Evolutionary conservation across 2,329 filamentous ascomycete genomes (phyloP).

Genomic region (Paraphoma sp.): DNA sequence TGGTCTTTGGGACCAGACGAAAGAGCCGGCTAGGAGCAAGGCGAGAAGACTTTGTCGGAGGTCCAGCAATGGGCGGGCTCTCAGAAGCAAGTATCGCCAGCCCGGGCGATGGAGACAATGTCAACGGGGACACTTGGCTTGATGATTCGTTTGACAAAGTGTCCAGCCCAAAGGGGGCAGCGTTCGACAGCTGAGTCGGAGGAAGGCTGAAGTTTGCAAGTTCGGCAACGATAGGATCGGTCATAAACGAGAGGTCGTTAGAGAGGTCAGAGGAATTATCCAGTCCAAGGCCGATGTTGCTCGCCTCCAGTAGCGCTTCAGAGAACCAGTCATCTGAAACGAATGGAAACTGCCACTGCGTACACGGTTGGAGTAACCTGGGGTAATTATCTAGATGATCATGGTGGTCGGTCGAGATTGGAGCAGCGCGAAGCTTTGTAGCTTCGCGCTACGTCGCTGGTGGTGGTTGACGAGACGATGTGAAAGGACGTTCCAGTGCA

Average conservation of each 20-base stretch:
- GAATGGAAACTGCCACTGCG: background rate
- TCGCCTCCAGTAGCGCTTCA: background rate
- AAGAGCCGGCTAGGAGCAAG: too few species aligned
- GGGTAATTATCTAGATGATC: slow-evolving; percentile 8
- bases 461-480: background rate
- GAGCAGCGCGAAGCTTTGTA: slow-evolving; percentile 6
- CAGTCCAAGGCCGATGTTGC: background rate
- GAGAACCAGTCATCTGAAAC: slow-evolving; percentile 1
- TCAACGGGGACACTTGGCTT: too few species aligned
- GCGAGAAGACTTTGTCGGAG: too few species aligned
- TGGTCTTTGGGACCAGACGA: too few species aligned
- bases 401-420: slow-evolving; percentile 3
- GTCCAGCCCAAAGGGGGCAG: too few species aligned
- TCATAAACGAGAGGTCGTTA: background rate
- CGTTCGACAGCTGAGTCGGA: background rate
- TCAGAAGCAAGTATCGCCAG: too few species aligned
- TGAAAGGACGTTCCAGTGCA: background rate
- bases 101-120: background rate
- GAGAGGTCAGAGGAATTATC: background rate
- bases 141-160: too few species aligned
- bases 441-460: slow-evolving; percentile 3
- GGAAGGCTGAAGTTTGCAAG: background rate
- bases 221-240: background rate
- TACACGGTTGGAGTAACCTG: slow-evolving; percentile 1
- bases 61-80: too few species aligned